Conservation (phyloP, 345 rosid species). For the Citrus maxima region DNA sequence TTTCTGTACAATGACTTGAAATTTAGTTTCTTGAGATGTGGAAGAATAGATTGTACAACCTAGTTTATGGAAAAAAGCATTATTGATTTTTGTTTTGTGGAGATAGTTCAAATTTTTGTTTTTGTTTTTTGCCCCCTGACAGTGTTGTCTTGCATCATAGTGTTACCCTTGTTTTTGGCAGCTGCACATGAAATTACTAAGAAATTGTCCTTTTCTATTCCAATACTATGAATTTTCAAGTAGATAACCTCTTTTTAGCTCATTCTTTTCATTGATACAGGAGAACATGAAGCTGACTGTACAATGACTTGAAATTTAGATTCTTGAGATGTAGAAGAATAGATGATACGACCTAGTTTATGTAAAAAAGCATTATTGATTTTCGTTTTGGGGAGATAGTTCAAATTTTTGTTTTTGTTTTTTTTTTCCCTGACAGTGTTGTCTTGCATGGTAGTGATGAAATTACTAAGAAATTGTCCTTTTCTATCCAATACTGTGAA, state of each 20-base stretch:
- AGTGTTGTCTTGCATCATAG: too few species aligned
- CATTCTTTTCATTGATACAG: not conserved
- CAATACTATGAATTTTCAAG: not conserved
- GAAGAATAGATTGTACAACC: not conserved
- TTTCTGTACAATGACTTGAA: not conserved
- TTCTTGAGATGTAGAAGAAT: not conserved
- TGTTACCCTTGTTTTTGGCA: too few species aligned
- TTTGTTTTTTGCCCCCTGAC: too few species aligned
- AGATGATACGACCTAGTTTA: not conserved
- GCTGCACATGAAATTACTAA: not conserved
- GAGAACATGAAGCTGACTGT: conserved; percentile 31
- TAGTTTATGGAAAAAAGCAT: not conserved
- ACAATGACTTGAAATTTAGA: too few species aligned
- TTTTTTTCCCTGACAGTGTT: too few species aligned
- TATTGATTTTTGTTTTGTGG: too few species aligned
- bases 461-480: not conserved
- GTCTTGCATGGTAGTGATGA: too few species aligned
- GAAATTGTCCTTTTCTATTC: not conserved
- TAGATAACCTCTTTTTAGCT: not conserved
- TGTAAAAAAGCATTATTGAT: not conserved
- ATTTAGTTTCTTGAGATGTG: not conserved
- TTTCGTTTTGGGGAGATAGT: not conserved
- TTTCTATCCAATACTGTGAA: too few species aligned
- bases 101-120: too few species aligned
- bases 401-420: too few species aligned